These are phyloP conservation scores for Thozetella sp. DNA, from an alignment of 495 filamentous ascomycete genomes.

Conservation along the genomic window DNA sequence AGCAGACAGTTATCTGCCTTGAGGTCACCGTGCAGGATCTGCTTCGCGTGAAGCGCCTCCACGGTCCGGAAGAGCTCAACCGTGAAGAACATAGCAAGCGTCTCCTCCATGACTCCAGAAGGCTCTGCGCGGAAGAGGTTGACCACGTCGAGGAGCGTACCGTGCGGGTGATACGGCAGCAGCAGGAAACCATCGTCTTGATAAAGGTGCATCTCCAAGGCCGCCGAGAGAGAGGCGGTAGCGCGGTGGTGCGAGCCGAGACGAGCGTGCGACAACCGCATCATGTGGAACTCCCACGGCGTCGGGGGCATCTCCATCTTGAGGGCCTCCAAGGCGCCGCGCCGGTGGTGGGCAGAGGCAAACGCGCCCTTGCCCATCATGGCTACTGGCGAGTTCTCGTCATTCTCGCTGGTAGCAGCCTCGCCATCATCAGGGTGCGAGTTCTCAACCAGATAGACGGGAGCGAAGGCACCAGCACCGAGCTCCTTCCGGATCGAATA, in stretches of 20 bases:
- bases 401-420: constrained; percentile 45
- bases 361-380: constrained; percentile 53
- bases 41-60: constrained; percentile 79
- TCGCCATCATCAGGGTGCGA: constrained; percentile 40
- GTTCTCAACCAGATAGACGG: constrained; percentile 89
- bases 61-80: constrained; percentile 90
- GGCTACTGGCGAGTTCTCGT: constrained; percentile 47
- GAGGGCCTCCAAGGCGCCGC: constrained; percentile 73
- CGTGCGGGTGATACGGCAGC: constrained; percentile 85
- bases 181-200: constrained; percentile 81
- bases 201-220: constrained; percentile 88
- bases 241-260: constrained; percentile 68
- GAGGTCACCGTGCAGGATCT: constrained; percentile 88
- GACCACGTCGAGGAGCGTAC: constrained; percentile 89
- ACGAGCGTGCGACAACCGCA: constrained; percentile 76
- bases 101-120: constrained; percentile 79
- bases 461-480: constrained; percentile 90
- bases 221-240: constrained; percentile 73
- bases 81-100: constrained; percentile 90
- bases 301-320: constrained; percentile 89
- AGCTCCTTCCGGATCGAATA: constrained; percentile 88
- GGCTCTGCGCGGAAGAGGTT: constrained; percentile 78
- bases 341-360: constrained; percentile 38
- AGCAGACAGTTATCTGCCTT: constrained; percentile 95
- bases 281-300: constrained; percentile 97